Evolutionary conservation across 805 yeast species (phyloP).

Genomic region (Metschnikowia koreensis): DNA sequence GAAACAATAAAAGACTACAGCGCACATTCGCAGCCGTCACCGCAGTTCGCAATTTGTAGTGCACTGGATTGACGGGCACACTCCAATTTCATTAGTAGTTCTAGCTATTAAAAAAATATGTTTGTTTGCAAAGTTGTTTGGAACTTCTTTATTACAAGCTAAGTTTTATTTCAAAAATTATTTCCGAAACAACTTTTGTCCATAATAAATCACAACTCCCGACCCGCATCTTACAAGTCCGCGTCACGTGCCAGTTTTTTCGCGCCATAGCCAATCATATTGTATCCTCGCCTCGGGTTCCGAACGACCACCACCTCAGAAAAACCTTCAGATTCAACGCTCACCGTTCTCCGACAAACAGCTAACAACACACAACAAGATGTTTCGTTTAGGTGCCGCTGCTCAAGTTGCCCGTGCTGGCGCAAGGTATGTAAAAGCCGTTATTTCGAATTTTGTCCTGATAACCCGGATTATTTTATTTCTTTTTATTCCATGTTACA

Average conservation of each 20-base stretch:
- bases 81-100: too few relatives aligned
- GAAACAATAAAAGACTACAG: too few relatives aligned
- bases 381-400: slow-evolving; percentile 57
- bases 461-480: background rate
- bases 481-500: background rate
- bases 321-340: slow-evolving; percentile 13
- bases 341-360: background rate
- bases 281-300: slow-evolving; percentile 19
- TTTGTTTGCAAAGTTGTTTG: too few relatives aligned
- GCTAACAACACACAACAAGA: slow-evolving; percentile 23
- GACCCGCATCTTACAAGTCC: background rate
- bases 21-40: too few relatives aligned
- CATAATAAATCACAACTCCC: background rate
- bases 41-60: too few relatives aligned
- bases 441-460: background rate
- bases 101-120: too few relatives aligned
- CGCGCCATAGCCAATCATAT: slow-evolving; percentile 18
- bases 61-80: too few relatives aligned
- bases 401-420: slow-evolving; percentile 50
- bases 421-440: slow-evolving; percentile 46
- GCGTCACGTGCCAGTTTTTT: slow-evolving; percentile 13
- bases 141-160: background rate
- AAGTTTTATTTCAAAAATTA: background rate
- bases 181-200: too few relatives aligned
- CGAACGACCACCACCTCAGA: slow-evolving; percentile 21